phyloP scores from a whole-genome alignment of 345 rosid genomes.

The Cardamine resedifolia region DNA sequence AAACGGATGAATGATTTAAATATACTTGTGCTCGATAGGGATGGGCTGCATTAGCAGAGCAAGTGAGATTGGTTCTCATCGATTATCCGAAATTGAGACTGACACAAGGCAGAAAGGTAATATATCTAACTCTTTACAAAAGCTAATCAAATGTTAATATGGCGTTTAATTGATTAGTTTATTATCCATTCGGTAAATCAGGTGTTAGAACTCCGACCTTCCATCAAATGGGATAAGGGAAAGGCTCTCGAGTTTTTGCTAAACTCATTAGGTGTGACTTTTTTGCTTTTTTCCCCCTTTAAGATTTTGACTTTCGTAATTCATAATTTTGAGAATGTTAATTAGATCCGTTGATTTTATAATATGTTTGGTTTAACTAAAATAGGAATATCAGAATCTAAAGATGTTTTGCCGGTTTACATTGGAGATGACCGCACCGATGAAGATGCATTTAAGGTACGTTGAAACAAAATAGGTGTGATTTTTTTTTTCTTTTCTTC shows the following conservation, averaged over 20 bases:
- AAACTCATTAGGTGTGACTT: slow-evolving; percentile 42
- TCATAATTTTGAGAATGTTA: background rate
- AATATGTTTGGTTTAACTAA: background rate
- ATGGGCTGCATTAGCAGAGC: slow-evolving; percentile 63
- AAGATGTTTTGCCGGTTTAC: slow-evolving; percentile 51
- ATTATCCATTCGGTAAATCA: background rate
- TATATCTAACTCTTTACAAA: background rate
- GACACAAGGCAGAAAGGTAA: slow-evolving; percentile 54
- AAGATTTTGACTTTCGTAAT: background rate
- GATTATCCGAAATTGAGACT: slow-evolving; percentile 41
- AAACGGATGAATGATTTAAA: background rate
- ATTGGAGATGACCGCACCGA: slow-evolving; percentile 65
- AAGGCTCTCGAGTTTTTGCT: slow-evolving; percentile 53
- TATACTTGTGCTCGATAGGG: slow-evolving; percentile 38
- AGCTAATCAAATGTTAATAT: background rate
- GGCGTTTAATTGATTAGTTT: background rate
- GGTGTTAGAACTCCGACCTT: slow-evolving; percentile 63
- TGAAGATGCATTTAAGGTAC: slow-evolving; percentile 68
- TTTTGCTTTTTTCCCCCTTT: background rate
- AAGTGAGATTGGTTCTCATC: slow-evolving; percentile 44
- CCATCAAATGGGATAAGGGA: slow-evolving; percentile 62
- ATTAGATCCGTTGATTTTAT: background rate
- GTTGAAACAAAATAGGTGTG: background rate
- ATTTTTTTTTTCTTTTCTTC: background rate
- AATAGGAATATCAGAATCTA: slow-evolving; percentile 28